Conservation (phyloP, 345 rosid species). For the Gossypium longicalyx region DNA sequence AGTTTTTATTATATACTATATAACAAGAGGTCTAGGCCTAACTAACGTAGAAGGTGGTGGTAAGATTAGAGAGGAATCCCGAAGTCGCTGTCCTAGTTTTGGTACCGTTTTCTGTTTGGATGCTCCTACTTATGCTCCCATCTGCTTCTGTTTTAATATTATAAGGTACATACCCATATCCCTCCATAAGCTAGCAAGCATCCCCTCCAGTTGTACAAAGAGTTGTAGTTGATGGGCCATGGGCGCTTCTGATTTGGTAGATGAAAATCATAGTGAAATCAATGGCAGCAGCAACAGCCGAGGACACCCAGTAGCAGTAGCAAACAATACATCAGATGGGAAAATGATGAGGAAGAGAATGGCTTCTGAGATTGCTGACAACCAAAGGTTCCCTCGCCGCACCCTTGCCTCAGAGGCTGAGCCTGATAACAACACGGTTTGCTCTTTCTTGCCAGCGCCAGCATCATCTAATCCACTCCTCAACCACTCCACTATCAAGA, state of each 20-base stretch:
- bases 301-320: conserved; percentile 19
- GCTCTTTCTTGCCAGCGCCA: conserved; percentile 8
- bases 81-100: conserved; percentile 35
- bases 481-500: conserved; percentile 58
- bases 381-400: conserved; percentile 43
- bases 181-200: too few relatives aligned
- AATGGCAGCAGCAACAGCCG: not conserved
- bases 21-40: not conserved
- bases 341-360: conserved; percentile 72
- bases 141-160: not conserved
- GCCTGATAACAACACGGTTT: not conserved
- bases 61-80: conserved; percentile 29
- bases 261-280: conserved; percentile 19
- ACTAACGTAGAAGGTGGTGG: conserved; percentile 39
- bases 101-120: conserved; percentile 47
- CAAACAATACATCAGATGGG: conserved; percentile 17
- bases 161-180: not conserved
- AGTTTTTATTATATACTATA: too few relatives aligned
- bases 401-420: not conserved
- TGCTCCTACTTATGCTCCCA: not conserved
- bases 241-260: conserved; percentile 45
- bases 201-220: not conserved
- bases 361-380: conserved; percentile 71
- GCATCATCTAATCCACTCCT: conserved; percentile 21
- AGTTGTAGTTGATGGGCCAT: conserved; percentile 21